These are phyloP conservation scores for Teratosphaeria destructans DNA, from an alignment of 2,329 filamentous ascomycete species.

Conservation along the genomic window DNA sequence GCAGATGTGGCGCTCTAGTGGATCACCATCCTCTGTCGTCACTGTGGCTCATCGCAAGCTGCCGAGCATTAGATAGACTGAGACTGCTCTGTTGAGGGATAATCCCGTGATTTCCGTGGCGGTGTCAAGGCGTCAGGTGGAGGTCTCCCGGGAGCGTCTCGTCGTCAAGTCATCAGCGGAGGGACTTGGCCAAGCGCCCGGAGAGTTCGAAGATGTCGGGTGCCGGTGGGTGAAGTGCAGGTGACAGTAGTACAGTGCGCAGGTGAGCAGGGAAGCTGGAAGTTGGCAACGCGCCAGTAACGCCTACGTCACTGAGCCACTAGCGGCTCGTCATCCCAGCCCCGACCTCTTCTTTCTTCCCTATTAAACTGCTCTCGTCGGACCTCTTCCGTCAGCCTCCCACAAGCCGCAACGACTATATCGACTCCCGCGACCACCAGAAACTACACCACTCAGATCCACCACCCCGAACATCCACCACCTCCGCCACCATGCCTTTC, in stretches of 20 bases:
- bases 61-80: not conserved
- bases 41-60: not conserved
- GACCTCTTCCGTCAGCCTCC: not conserved
- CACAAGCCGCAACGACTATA: not conserved
- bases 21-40: not conserved
- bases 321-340: not conserved
- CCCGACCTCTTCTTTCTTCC: not conserved
- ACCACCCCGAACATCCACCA: conserved; percentile 1
- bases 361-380: conserved; percentile 4
- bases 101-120: not conserved
- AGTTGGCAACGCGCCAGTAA: not conserved
- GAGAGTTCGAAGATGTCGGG: not conserved
- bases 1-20: not conserved
- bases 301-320: not conserved
- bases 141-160: not conserved
- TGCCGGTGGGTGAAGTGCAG: not conserved
- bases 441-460: not conserved
- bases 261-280: not conserved
- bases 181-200: not conserved
- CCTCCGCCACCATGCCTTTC: conserved; percentile 45
- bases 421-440: no score
- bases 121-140: not conserved
- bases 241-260: no score
- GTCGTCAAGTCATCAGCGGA: not conserved
- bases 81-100: no score